Percentiles rank a stretch among this genome's conserved stretches.
These are phyloP conservation scores for Lepiota brunneoincarnata DNA, from an alignment of 768 basidiomycete species.

Conservation along the genomic window DNA sequence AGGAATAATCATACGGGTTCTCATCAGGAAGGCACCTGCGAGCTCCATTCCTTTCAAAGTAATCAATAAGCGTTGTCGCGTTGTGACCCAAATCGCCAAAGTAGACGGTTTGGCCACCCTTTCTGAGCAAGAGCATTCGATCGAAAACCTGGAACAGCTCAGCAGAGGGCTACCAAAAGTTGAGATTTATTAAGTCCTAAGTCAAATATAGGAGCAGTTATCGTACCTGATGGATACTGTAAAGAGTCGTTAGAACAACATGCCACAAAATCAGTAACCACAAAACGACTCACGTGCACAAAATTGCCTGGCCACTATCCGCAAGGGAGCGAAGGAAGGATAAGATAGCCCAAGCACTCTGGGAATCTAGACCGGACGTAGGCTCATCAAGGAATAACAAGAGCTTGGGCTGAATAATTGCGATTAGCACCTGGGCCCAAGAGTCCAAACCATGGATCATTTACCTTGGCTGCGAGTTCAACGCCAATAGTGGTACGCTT, in stretches of 20 bases:
- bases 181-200: background rate
- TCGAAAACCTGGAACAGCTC: slow-evolving; percentile 53
- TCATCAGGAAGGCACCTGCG: slow-evolving; percentile 57
- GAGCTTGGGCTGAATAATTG: slow-evolving; percentile 57
- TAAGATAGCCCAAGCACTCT: slow-evolving; percentile 84
- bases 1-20: slow-evolving; percentile 54
- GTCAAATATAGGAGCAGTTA: slow-evolving; percentile 65
- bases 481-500: slow-evolving; percentile 89
- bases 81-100: slow-evolving; percentile 71
- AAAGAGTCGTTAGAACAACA: background rate
- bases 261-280: background rate
- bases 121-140: slow-evolving; percentile 68
- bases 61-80: slow-evolving; percentile 59
- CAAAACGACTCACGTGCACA: slow-evolving; percentile 65
- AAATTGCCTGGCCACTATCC: slow-evolving; percentile 79
- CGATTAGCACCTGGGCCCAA: background rate
- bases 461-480: slow-evolving; percentile 82
- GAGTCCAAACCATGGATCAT: background rate
- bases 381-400: slow-evolving; percentile 90
- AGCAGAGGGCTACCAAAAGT: background rate
- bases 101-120: slow-evolving; percentile 78
- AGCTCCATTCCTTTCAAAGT: slow-evolving; percentile 74
- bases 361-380: slow-evolving; percentile 84
- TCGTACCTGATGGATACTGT: slow-evolving; percentile 59
- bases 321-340: slow-evolving; percentile 75